Evolutionary conservation across 2,329 filamentous ascomycete species (phyloP), one percentile per base, ranked within the genome.

Genomic region (Sporothrix globosa): DNA sequence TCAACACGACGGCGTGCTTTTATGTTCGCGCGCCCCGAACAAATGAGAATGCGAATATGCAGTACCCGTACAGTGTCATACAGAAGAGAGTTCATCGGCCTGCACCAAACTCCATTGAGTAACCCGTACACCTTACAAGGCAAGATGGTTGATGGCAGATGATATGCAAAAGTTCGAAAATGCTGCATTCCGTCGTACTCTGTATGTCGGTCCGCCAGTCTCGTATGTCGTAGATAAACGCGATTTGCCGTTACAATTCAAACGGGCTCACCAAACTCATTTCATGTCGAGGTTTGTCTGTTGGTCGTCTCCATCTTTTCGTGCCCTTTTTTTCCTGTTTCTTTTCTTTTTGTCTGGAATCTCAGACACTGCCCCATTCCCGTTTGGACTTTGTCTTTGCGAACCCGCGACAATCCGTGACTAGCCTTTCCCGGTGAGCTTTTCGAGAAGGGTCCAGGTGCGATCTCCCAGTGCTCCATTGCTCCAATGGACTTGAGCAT

Each of bases 21-120:
- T 19, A 13, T 39, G 58, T 24, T 66, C 63, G 63, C 63, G 46
- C 46, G 9, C 63, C 24, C 63, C 63, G 46, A 66, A 50, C 63
- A 66, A 52, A 66, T 52, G 27, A 21, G 39, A 44, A 46, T 17
- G 58, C 17, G n/a, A 63, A 27, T 6, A 24, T 34, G 19, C 56
- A 21, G 41, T 13, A 2, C 19, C 39, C 30, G 41, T 21, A 21
- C n/a, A 44, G 44, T 11, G 19, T 19, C 10, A 41, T 34, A 46
- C 2, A 17, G 44, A 58, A 4, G 44, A 39, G 34, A n/a, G 10
- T 21, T 60, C 21, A 10, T 41, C 6, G 30, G 14, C 17, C 54
- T 52, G 1, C 61, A 48, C 44, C 46, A 65, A 24, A n/a, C 61
- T 44, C 44, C 61, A 65, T 65, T 14, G 61, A 48, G 61, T 50